Percentiles rank a stretch among this genome's conserved stretches.
Evolutionary conservation across 2,329 filamentous ascomycete genomes (phyloP).

Genomic region (Aspergillus novofumigatus): DNA sequence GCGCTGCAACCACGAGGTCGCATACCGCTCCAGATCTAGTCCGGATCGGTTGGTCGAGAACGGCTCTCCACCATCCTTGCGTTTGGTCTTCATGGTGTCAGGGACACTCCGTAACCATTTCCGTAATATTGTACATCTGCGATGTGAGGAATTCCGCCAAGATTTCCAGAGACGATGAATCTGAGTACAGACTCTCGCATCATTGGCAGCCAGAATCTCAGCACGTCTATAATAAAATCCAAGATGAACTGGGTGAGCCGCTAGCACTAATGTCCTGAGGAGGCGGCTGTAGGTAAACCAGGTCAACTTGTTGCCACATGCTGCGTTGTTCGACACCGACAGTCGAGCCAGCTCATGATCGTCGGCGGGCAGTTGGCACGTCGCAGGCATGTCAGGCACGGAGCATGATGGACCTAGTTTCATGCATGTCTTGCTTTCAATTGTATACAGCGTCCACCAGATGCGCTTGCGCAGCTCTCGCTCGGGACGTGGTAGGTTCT

Average conservation of each 20-base stretch:
- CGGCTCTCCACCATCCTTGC: conserved; percentile 28
- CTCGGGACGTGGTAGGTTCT: too few relatives aligned
- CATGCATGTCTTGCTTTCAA: too few relatives aligned
- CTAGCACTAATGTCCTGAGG: conserved; percentile 32
- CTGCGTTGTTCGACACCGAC: too few relatives aligned
- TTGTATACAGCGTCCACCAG: too few relatives aligned
- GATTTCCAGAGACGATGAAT: conserved; percentile 25
- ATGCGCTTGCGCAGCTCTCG: too few relatives aligned
- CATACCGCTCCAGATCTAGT: conserved; percentile 33
- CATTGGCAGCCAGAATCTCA: conserved; percentile 18
- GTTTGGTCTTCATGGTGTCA: conserved; percentile 33
- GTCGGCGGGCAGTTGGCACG: too few relatives aligned
- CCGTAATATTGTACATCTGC: conserved; percentile 23
- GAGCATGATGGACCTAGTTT: too few relatives aligned
- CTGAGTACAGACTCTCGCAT: conserved; percentile 25
- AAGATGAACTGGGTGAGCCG: conserved; percentile 29
- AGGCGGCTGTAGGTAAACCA: conserved; percentile 39
- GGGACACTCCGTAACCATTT: conserved; percentile 37
- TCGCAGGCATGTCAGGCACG: too few relatives aligned
- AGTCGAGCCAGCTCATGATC: too few relatives aligned
- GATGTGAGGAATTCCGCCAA: conserved; percentile 29
- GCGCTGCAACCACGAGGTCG: conserved; percentile 41
- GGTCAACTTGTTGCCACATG: too few relatives aligned
- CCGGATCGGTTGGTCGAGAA: conserved; percentile 38
- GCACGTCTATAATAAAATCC: conserved; percentile 32